These are phyloP conservation scores for Tirmania nivea DNA, from an alignment of 495 filamentous ascomycete species.

Conservation along the genomic window DNA sequence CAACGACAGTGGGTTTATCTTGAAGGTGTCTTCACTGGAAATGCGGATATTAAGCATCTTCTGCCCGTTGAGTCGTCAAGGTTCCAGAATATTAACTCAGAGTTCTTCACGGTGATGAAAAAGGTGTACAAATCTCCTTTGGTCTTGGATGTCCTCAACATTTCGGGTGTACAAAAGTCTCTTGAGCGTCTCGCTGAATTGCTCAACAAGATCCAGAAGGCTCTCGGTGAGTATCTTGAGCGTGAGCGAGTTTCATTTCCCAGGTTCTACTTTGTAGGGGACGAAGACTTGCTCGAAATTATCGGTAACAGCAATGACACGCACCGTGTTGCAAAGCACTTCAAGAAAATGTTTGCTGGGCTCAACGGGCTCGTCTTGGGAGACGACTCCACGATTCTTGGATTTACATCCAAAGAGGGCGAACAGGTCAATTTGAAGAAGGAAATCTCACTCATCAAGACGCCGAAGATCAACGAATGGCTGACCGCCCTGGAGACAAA, in stretches of 20 bases:
- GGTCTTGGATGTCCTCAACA: constrained; percentile 84
- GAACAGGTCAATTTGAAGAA: constrained; percentile 73
- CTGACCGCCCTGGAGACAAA: constrained; percentile 69
- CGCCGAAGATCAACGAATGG: constrained; percentile 96
- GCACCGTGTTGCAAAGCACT: constrained; percentile 83
- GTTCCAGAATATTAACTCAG: constrained; percentile 97
- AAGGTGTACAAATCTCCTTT: constrained; percentile 90
- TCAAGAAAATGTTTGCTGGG: constrained; percentile 99
- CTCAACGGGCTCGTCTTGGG: constrained; percentile 77
- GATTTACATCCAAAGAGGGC: constrained; percentile 88
- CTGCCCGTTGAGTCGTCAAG: constrained; percentile 86
- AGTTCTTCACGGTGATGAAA: constrained; percentile 95
- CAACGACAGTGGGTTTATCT: constrained; percentile 98
- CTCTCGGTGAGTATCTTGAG: constrained; percentile 93
- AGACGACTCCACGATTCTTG: constrained; percentile 67
- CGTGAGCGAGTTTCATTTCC: constrained; percentile 93
- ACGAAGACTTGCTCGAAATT: constrained; percentile 97
- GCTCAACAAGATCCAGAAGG: constrained; percentile 98
- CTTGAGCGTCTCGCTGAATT: constrained; percentile 83
- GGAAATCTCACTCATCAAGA: constrained; percentile 77
- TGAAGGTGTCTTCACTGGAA: constrained; percentile 94
- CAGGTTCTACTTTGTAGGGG: constrained; percentile 96
- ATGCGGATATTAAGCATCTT: constrained; percentile 95
- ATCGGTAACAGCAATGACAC: constrained; percentile 98
- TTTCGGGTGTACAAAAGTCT: constrained; percentile 85